Evolutionary conservation across 352 stramenopile species (phyloP).

Genomic region (Globisporangium alternatum): DNA sequence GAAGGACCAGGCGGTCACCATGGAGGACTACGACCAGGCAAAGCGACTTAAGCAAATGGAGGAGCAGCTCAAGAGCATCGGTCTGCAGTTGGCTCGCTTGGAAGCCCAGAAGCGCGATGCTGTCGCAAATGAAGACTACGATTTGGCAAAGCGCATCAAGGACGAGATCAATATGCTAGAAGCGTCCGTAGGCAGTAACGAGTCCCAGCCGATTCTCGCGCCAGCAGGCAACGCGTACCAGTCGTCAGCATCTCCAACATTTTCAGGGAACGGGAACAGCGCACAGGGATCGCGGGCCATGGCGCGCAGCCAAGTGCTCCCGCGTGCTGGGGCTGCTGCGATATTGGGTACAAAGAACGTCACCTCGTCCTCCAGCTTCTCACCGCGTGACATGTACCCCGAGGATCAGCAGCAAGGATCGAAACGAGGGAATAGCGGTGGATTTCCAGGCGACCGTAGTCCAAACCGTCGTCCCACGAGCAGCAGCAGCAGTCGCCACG

Average conservation of each 20-base stretch:
- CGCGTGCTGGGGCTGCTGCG: constrained; percentile 28
- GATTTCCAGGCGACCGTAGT: constrained; percentile 12
- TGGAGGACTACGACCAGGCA: constrained; percentile 91
- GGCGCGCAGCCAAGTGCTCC: constrained; percentile 46
- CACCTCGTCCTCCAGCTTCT: constrained; percentile 47
- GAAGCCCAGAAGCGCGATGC: constrained; percentile 87
- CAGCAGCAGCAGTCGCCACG: constrained; percentile 8
- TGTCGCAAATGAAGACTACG: constrained; percentile 91
- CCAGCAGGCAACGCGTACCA: not conserved
- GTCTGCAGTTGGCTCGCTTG: constrained; percentile 82
- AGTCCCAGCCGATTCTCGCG: constrained; percentile 54
- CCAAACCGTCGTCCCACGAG: constrained; percentile 16
- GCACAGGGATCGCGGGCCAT: constrained; percentile 3
- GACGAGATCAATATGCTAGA: constrained; percentile 79
- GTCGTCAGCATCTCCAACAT: constrained; percentile 6
- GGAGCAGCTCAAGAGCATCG: constrained; percentile 89
- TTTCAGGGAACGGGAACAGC: not conserved
- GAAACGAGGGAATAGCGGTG: constrained; percentile 10
- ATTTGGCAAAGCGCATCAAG: constrained; percentile 89
- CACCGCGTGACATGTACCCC: constrained; percentile 60
- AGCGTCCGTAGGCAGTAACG: constrained; percentile 52
- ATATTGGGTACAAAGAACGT: constrained; percentile 29
- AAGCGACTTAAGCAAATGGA: constrained; percentile 83
- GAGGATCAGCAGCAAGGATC: constrained; percentile 28
- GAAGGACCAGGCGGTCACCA: constrained; percentile 79